A percentile compares a stretch with the other conserved stretches of the same genome.
phyloP scores from a whole-genome alignment of 1,139 yeast species.

The Candida sanyaensis region DNA sequence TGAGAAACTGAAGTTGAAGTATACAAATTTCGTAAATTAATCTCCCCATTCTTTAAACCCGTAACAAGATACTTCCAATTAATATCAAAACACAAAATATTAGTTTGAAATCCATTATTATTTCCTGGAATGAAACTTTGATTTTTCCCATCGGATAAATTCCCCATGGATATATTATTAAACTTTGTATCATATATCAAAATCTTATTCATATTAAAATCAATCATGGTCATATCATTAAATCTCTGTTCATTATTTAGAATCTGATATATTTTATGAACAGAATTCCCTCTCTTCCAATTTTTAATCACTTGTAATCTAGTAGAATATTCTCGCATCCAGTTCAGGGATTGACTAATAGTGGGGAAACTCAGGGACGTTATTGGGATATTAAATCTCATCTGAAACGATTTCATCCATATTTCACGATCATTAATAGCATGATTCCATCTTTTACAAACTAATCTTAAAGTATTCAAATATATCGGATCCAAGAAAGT shows the following conservation, averaged over 20 bases:
- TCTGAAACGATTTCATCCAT: slow-evolving; percentile 60
- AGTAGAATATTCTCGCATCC: slow-evolving; percentile 57
- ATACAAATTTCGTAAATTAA: slow-evolving; percentile 33
- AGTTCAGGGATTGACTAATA: slow-evolving; percentile 50
- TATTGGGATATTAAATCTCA: slow-evolving; percentile 41
- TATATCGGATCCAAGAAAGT: slow-evolving; percentile 59
- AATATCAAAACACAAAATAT: slow-evolving; percentile 24
- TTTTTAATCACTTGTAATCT: slow-evolving; percentile 43
- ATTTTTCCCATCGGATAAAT: slow-evolving; percentile 41
- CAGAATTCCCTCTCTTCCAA: slow-evolving; percentile 53
- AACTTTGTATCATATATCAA: slow-evolving; percentile 32
- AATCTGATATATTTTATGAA: slow-evolving; percentile 32
- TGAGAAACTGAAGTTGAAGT: slow-evolving; percentile 35
- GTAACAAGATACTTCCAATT: slow-evolving; percentile 38
- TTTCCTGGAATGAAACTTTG: slow-evolving; percentile 43
- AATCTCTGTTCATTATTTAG: slow-evolving; percentile 28
- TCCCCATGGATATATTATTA: slow-evolving; percentile 42
- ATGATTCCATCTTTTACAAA: slow-evolving; percentile 54
- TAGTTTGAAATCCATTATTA: slow-evolving; percentile 16
- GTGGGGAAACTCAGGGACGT: slow-evolving; percentile 66
- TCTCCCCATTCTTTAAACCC: slow-evolving; percentile 30
- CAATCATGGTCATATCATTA: slow-evolving; percentile 31
- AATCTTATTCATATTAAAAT: slow-evolving; percentile 38
- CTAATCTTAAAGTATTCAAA: slow-evolving; percentile 48
- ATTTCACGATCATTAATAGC: slow-evolving; percentile 58